A percentile compares a stretch with the other conserved stretches of the same genome.
phyloP scores from a whole-genome alignment of 768 basidiomycete genomes.

The Naematelia aurantialba region DNA sequence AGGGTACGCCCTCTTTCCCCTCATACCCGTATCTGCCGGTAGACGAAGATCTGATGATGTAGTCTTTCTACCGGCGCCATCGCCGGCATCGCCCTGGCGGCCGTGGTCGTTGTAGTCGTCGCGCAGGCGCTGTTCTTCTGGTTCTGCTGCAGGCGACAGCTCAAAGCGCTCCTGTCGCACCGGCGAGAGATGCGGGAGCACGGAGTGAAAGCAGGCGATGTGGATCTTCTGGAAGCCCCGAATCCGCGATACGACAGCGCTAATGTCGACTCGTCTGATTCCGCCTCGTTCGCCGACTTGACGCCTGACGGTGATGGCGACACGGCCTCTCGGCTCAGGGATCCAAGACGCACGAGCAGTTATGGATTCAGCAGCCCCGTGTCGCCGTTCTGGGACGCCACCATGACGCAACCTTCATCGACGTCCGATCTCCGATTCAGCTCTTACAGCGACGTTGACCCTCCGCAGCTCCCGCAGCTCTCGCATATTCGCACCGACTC shows the following conservation, averaged over 20 bases:
- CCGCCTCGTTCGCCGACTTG: not conserved
- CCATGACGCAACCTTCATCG: constrained; percentile 5
- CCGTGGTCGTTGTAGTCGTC: constrained; percentile 27
- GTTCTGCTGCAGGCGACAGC: constrained; percentile 43
- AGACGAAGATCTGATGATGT: constrained; percentile 7
- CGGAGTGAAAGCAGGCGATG: constrained; percentile 32
- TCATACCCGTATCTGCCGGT: not conserved
- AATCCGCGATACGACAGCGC: not conserved
- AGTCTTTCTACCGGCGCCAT: constrained; percentile 35
- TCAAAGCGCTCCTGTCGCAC: constrained; percentile 28
- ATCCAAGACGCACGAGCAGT: constrained; percentile 13
- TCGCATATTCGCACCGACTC: constrained; percentile 25
- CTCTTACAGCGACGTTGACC: constrained; percentile 11
- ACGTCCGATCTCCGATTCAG: constrained; percentile 3
- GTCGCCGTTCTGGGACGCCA: constrained; percentile 31
- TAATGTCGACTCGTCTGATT: constrained; percentile 4
- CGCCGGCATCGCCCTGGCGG: constrained; percentile 20
- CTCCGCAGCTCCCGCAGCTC: constrained; percentile 9
- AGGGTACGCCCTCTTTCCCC: constrained; percentile 24
- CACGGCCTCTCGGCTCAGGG: not conserved
- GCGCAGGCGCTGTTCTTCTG: constrained; percentile 33
- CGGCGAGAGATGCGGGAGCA: constrained; percentile 27
- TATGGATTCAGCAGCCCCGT: constrained; percentile 18
- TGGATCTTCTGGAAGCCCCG: constrained; percentile 28
- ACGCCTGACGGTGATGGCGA: not conserved